Base-by-base conservation (phyloP, 176 grass and related monocot species). In the Areca catechu region DNA sequence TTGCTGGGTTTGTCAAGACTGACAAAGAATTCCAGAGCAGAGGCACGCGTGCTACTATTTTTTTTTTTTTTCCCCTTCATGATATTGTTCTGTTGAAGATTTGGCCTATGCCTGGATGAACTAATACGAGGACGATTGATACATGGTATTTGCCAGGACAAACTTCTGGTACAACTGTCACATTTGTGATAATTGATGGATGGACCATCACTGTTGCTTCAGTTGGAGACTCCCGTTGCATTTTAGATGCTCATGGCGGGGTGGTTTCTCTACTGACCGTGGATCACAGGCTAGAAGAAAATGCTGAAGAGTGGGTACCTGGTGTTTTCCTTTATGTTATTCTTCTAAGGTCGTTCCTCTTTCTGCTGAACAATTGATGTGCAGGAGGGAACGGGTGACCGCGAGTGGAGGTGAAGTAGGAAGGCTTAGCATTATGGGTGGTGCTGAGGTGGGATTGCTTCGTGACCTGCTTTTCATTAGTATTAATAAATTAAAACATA, bases 331-430 rank as follows among this genome's bases (percentile, higher is more conserved):
- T 16, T 51, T 21, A 34, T 28, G 14, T 22, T 17, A 27, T 57
- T 25, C 58, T 1, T 12, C 7, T 22, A 4, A 21, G 50, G 15
- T 72, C 17, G 22, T 54, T 15, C 14, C 15, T 19, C 25, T 53
- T 29, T 19, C 50, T 30, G 18, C 17, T 54, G 7, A 24, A 54
- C 50, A 30, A 27, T 15, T 54, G 27, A 62, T 62, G 49, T 25
- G 58, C 76, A 95, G 91, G 91, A 84, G 86, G 60, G 91, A 95
- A 60, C 91, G 91, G 47, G 91, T 95, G 53, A 84, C 86, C 48
- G 91, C 86, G 22, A 95, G 91, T 74, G 91, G 91, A 79, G 91
- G 91, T 76, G 91, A 95, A 80, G 91, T 95, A 63, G 91, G 91
- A 77, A 90, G 91, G 34, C 86, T 95, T 50, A 95, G 79, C 73